phyloP scores from a whole-genome alignment of 306 rosid species.

The Psophocarpus tetragonolobus region DNA sequence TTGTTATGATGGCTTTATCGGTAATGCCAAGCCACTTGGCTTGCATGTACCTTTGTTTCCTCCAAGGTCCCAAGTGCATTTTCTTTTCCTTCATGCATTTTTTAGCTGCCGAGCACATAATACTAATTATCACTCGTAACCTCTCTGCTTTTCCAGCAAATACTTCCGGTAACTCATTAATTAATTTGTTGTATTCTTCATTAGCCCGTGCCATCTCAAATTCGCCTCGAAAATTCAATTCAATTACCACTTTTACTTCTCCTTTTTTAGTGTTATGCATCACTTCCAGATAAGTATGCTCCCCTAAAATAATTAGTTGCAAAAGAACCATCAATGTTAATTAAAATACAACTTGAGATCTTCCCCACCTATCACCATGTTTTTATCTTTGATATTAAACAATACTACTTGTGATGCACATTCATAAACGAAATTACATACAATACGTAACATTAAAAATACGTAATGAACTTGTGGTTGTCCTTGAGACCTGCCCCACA shows the following conservation, averaged over 20 bases:
- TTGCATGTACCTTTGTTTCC: conserved; percentile 77
- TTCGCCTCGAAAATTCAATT: conserved; percentile 67
- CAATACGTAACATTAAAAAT: not conserved
- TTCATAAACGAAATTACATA: not conserved
- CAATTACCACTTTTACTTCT: conserved; percentile 60
- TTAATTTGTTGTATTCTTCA: conserved; percentile 61
- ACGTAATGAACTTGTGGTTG: not conserved
- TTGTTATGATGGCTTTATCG: conserved; percentile 38
- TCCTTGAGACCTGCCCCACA: not conserved
- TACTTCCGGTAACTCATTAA: conserved; percentile 58
- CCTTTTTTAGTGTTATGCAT: conserved; percentile 46
- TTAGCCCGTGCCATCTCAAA: conserved; percentile 79
- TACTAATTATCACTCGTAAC: conserved; percentile 47
- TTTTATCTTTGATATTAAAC: not conserved
- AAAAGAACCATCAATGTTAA: not conserved
- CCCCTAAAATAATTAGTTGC: conserved; percentile 46
- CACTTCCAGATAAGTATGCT: conserved; percentile 73
- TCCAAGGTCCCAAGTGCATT: conserved; percentile 87
- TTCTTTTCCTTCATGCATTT: conserved; percentile 87
- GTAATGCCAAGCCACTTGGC: conserved; percentile 78
- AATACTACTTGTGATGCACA: not conserved
- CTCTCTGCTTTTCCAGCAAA: conserved; percentile 75
- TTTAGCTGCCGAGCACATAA: conserved; percentile 71
- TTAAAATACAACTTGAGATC: not conserved
- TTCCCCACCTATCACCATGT: not conserved